A percentile compares a stretch with the other conserved stretches of the same genome.
These are phyloP conservation scores for Coniella lustricola DNA, from an alignment of 2,329 filamentous ascomycete species.

Conservation along the genomic window DNA sequence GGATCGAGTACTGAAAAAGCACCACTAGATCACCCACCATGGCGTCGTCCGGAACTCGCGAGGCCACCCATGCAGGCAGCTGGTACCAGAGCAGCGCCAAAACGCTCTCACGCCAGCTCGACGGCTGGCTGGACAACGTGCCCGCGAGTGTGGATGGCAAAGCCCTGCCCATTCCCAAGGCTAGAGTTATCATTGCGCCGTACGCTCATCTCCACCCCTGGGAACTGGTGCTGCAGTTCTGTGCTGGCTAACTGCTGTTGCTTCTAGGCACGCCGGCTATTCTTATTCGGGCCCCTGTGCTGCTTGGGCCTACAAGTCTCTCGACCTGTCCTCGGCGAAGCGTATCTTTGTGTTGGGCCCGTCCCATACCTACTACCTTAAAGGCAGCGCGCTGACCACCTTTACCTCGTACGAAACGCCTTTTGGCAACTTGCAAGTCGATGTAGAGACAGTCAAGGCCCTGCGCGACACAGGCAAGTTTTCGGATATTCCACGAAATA, in stretches of 20 bases:
- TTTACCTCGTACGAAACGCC: conserved; percentile 69
- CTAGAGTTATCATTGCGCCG: conserved; percentile 88
- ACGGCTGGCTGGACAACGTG: conserved; percentile 66
- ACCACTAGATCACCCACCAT: conserved; percentile 16
- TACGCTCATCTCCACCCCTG: conserved; percentile 40
- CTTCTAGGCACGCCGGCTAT: conserved; percentile 80
- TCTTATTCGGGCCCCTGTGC: conserved; percentile 85
- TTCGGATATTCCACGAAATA: conserved; percentile 53
- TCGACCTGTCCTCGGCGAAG: conserved; percentile 76
- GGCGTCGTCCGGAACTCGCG: conserved; percentile 29
- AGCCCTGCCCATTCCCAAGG: conserved; percentile 61
- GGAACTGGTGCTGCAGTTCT: not conserved
- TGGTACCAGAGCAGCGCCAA: conserved; percentile 69
- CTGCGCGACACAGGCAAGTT: conserved; percentile 49
- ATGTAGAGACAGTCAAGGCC: conserved; percentile 45
- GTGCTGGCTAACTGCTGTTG: not conserved
- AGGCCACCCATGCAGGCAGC: conserved; percentile 71
- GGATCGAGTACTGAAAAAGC: too few species aligned
- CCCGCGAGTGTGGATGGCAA: conserved; percentile 55
- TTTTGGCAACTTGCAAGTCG: conserved; percentile 62
- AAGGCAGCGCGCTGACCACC: conserved; percentile 67
- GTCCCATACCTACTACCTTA: conserved; percentile 79
- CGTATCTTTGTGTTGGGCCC: conserved; percentile 89
- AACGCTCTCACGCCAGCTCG: conserved; percentile 61
- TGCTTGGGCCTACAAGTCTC: conserved; percentile 86